A percentile compares a stretch with the other conserved stretches of the same genome.
phyloP scores from a whole-genome alignment of 768 basidiomycete genomes.

The Melanogaster broomeanus region DNA sequence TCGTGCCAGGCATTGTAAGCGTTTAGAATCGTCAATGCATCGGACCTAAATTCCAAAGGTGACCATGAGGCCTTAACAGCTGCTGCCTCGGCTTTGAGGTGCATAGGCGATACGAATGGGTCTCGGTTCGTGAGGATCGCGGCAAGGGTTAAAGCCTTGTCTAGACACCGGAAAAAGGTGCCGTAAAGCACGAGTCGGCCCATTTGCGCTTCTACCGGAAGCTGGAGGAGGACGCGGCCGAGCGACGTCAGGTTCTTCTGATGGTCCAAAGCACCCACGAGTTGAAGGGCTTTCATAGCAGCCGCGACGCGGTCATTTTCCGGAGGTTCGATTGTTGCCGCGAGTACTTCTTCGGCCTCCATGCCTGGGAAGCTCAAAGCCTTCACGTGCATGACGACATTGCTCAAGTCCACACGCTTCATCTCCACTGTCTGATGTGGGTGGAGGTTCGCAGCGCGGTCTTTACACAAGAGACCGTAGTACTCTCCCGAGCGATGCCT shows the following conservation, averaged over 20 bases:
- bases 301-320: slow-evolving; percentile 69
- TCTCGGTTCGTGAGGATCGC: slow-evolving; percentile 89
- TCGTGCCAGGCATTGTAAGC: slow-evolving; percentile 85
- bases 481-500: slow-evolving; percentile 91
- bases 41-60: slow-evolving; percentile 78
- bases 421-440: slow-evolving; percentile 93
- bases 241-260: slow-evolving; percentile 80
- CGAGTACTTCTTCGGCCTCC: slow-evolving; percentile 85
- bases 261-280: slow-evolving; percentile 85
- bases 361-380: slow-evolving; percentile 87
- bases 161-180: slow-evolving; percentile 90
- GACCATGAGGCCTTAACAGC: slow-evolving; percentile 78
- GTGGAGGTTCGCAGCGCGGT: slow-evolving; percentile 59
- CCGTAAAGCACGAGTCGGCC: slow-evolving; percentile 89
- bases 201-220: slow-evolving; percentile 89
- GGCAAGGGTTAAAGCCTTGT: slow-evolving; percentile 86
- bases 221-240: slow-evolving; percentile 82
- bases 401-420: slow-evolving; percentile 86
- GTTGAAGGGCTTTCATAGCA: slow-evolving; percentile 76
- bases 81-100: slow-evolving; percentile 69
- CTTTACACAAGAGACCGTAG: slow-evolving; percentile 75
- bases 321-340: slow-evolving; percentile 88
- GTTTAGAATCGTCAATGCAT: slow-evolving; percentile 73
- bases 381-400: slow-evolving; percentile 96
- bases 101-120: slow-evolving; percentile 84